Evolutionary conservation across 257 asterid genomes (phyloP).

Genomic region (Lycium ferocissimum): DNA sequence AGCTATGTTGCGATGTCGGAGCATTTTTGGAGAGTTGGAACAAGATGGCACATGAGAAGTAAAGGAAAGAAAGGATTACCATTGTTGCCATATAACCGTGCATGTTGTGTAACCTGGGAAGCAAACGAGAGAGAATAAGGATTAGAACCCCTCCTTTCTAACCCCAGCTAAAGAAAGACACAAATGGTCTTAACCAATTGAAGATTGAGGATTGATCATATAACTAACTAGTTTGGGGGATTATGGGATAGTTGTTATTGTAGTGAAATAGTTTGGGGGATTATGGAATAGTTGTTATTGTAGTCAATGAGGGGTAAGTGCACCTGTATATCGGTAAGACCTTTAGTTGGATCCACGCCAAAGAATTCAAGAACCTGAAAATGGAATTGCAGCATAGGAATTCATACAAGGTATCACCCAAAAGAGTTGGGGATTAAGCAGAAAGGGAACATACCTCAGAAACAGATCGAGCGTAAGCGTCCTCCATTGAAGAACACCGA

Average conservation of each 20-base stretch:
- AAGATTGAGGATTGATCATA: background rate
- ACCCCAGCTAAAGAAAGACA: background rate
- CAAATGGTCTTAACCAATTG: background rate
- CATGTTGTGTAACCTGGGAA: conserved; percentile 82
- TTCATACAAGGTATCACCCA: background rate
- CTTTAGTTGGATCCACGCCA: conserved; percentile 75
- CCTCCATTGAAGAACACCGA: conserved; percentile 60
- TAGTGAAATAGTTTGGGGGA: background rate
- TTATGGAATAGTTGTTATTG: background rate
- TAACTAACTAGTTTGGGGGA: too few relatives aligned
- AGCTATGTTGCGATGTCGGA: background rate
- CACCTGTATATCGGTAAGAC: conserved; percentile 84
- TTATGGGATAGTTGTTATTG: too few relatives aligned
- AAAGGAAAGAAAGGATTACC: conserved; percentile 46
- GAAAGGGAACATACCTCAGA: conserved; percentile 57
- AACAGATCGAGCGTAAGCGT: conserved; percentile 88
- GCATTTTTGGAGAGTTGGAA: too few relatives aligned
- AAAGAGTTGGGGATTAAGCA: background rate
- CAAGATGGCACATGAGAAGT: background rate
- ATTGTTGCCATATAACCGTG: conserved; percentile 78
- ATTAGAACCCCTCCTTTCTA: background rate
- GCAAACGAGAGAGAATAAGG: conserved; percentile 9
- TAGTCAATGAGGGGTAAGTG: too few relatives aligned
- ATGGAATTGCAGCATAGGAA: conserved; percentile 23
- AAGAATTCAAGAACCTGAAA: conserved; percentile 81